Evolutionary conservation across 441 rosid genomes (phyloP), one percentile per base, ranked within the genome.

Genomic region (Mallotus repandus): DNA sequence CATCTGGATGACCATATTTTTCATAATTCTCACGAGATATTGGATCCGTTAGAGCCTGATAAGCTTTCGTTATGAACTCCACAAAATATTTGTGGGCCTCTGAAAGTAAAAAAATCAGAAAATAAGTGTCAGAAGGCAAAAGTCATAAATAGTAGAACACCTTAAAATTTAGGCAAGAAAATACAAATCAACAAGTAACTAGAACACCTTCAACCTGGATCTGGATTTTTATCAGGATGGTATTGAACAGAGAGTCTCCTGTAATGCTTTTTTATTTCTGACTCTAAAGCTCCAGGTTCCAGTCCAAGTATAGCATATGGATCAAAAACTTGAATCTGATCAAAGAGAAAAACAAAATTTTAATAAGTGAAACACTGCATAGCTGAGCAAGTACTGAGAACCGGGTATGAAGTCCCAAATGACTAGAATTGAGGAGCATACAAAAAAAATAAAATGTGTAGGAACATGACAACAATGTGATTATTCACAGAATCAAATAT

Each of bases 151-250:
- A 29, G 32, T 29, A 29, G 32, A 29, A 29, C 32, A 29, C 32
- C 32, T 45, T 35, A 69, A 72, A 67, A 55, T 57, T 63, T 50
- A 46, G 46, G 9, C 6, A 74, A 29, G 32, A 19, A 57, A 67
- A 57, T 58, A 19, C 12, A 29, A 63, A 73, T 19, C 52, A 75
- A 64, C 38, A 38, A 22, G 53, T 13, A 77, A 76, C 64, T 55
- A 71, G 74, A 81, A 80, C 70, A 78, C 66, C 69, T 65, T 69
- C 73, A 83, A 93, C 99, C 97, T 94, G 98, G 99, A 84, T 96
- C 96, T 15, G 98, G 99, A 82, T 96, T 96, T 88, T 96, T 96
- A 79, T 96, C 99, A 74, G 98, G 99, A 89, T 96, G 99, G 82
- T 92, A 96, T 67, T 79, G 89, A 78, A 96, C 84, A 41, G 98